These are phyloP conservation scores for Penstemon davidsonii DNA, from an alignment of 257 asterid genomes.

Conservation along the genomic window DNA sequence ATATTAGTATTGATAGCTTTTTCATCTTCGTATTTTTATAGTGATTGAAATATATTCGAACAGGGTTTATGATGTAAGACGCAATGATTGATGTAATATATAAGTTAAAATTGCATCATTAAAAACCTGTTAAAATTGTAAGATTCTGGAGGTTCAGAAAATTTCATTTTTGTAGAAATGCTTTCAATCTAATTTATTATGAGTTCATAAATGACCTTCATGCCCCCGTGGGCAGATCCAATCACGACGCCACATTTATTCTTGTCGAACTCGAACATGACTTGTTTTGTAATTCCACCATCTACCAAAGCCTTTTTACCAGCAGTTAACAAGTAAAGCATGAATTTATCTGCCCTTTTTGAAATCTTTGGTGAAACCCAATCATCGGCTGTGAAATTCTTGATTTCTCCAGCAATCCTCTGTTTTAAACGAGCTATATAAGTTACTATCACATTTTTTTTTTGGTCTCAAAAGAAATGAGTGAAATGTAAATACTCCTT, in stretches of 20 bases:
- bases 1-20: too few relatives aligned
- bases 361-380: constrained; percentile 93
- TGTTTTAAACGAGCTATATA: constrained; percentile 18
- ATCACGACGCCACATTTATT: constrained; percentile 82
- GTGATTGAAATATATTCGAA: too few relatives aligned
- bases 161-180: too few relatives aligned
- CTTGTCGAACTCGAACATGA: constrained; percentile 69
- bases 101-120: constrained; percentile 85
- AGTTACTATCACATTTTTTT: too few relatives aligned
- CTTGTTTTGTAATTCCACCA: constrained; percentile 78
- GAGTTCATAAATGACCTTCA: constrained; percentile 59
- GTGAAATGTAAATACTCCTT: too few relatives aligned
- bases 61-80: too few relatives aligned
- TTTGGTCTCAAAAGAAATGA: too few relatives aligned
- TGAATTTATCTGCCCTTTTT: constrained; percentile 89
- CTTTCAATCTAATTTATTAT: too few relatives aligned
- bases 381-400: constrained; percentile 84
- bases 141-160: too few relatives aligned
- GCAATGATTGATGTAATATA: too few relatives aligned
- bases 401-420: constrained; percentile 98
- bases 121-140: constrained; percentile 56
- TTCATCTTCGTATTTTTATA: too few relatives aligned
- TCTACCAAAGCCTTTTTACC: constrained; percentile 92
- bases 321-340: constrained; percentile 95
- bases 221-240: constrained; percentile 97